Conservation (phyloP, 1,139 yeast genomes). For the Zhuliangozyma parablackwelliae region DNA sequence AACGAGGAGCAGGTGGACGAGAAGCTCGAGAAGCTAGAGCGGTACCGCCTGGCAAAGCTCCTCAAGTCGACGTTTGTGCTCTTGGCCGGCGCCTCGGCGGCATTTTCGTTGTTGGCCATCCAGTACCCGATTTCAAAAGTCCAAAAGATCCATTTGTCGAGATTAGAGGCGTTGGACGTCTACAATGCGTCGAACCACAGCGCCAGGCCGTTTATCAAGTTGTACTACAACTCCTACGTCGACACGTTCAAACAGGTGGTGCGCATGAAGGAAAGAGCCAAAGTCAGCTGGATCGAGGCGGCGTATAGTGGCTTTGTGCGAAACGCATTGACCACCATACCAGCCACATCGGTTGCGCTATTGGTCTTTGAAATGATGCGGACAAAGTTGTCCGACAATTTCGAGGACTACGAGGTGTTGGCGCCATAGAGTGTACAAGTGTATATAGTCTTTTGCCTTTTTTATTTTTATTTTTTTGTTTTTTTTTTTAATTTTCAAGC, state of each 20-base stretch:
- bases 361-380: conserved; percentile 83
- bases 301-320: conserved; percentile 73
- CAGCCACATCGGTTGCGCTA: conserved; percentile 83
- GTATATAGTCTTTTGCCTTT: background rate
- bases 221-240: conserved; percentile 65
- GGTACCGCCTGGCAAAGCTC: conserved; percentile 42
- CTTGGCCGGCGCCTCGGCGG: conserved; percentile 88
- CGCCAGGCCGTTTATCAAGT: conserved; percentile 37
- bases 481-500: background rate
- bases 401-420: conserved; percentile 20
- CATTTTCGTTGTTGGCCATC: conserved; percentile 66
- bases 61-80: conserved; percentile 69
- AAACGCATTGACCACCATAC: conserved; percentile 72
- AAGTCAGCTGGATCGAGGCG: conserved; percentile 57
- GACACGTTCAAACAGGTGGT: conserved; percentile 64
- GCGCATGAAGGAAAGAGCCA: conserved; percentile 51
- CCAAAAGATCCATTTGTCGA: conserved; percentile 73
- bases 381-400: conserved; percentile 34
- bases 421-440: conserved; percentile 6
- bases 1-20: conserved; percentile 28
- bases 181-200: conserved; percentile 42
- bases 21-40: conserved; percentile 26
- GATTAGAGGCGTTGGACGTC: conserved; percentile 77
- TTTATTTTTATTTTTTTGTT: conserved; percentile 1
- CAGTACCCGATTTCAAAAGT: conserved; percentile 81